phyloP scores from a whole-genome alignment of 305 asterid species.

The Nicotiana rustica region DNA sequence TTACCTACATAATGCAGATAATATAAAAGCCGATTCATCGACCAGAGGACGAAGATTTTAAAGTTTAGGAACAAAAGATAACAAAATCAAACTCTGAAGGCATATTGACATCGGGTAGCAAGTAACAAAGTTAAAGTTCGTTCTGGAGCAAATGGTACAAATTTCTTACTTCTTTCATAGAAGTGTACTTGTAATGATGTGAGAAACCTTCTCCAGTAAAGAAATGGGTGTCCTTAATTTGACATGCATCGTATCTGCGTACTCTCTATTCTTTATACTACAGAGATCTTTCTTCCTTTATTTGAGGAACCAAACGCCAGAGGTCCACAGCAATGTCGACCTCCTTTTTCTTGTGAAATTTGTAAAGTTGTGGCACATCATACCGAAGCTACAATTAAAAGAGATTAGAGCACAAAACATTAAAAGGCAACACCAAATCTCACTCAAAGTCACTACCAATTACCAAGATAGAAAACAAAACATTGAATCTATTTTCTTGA shows the following conservation, averaged over 20 bases:
- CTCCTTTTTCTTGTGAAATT: conserved; percentile 96
- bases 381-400: conserved; percentile 66
- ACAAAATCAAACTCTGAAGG: not conserved
- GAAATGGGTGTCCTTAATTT: conserved; percentile 7
- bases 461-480: not conserved
- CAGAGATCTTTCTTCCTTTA: conserved; percentile 27
- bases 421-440: not conserved
- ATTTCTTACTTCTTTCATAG: not conserved
- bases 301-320: conserved; percentile 87
- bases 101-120: not conserved
- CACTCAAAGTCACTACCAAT: not conserved
- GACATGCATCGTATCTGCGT: not conserved
- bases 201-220: not conserved
- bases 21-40: not conserved
- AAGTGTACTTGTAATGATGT: not conserved
- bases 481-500: not conserved
- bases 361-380: conserved; percentile 89
- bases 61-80: not conserved
- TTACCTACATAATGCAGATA: not conserved
- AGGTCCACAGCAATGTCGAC: conserved; percentile 94
- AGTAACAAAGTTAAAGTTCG: not conserved
- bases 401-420: not conserved
- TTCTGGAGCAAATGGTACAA: not conserved
- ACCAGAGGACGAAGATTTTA: not conserved
- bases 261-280: conserved; percentile 31